These are phyloP conservation scores for Cochlearia excelsa DNA, from an alignment of 345 rosid species.

Conservation along the genomic window DNA sequence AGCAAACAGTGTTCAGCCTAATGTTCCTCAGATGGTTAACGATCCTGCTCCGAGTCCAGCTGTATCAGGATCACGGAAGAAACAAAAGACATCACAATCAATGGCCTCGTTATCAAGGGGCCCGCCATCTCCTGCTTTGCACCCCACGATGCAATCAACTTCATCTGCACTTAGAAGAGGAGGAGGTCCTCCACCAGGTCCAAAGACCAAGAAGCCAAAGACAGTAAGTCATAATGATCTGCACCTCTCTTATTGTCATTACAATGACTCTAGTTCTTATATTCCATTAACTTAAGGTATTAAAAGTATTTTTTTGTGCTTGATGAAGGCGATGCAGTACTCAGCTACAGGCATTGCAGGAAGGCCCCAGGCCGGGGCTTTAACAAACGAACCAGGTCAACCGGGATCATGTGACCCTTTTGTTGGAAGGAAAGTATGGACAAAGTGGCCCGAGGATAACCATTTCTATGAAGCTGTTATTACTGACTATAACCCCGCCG, in stretches of 20 bases:
- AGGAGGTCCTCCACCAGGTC: slow-evolving; percentile 64
- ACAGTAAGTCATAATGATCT: slow-evolving; percentile 53
- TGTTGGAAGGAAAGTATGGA: slow-evolving; percentile 90
- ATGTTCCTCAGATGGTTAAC: slow-evolving; percentile 61
- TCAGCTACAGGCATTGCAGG: slow-evolving; percentile 62
- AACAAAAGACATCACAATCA: slow-evolving; percentile 74
- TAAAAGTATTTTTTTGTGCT: slow-evolving; percentile 32
- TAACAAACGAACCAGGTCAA: slow-evolving; percentile 64
- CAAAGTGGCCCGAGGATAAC: slow-evolving; percentile 95
- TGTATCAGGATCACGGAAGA: slow-evolving; percentile 85
- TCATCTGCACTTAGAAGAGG: slow-evolving; percentile 72
- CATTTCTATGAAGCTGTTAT: slow-evolving; percentile 87
- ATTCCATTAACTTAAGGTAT: slow-evolving; percentile 28
- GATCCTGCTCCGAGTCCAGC: slow-evolving; percentile 76
- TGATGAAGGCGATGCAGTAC: slow-evolving; percentile 64
- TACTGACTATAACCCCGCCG: slow-evolving; percentile 61
- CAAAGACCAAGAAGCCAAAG: slow-evolving; percentile 77
- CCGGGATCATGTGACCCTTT: slow-evolving; percentile 61
- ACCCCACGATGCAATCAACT: slow-evolving; percentile 76
- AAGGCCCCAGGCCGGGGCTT: slow-evolving; percentile 58
- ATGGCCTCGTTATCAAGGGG: slow-evolving; percentile 73
- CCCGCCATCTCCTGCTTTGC: slow-evolving; percentile 75
- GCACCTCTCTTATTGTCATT: slow-evolving; percentile 4
- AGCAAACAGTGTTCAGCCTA: slow-evolving; percentile 58
- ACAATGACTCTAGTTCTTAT: not conserved